Evolutionary conservation across 1,284 basidiomycete species (phyloP), one percentile per base, ranked within the genome.

Genomic region (Cystobasidium pallidum): DNA sequence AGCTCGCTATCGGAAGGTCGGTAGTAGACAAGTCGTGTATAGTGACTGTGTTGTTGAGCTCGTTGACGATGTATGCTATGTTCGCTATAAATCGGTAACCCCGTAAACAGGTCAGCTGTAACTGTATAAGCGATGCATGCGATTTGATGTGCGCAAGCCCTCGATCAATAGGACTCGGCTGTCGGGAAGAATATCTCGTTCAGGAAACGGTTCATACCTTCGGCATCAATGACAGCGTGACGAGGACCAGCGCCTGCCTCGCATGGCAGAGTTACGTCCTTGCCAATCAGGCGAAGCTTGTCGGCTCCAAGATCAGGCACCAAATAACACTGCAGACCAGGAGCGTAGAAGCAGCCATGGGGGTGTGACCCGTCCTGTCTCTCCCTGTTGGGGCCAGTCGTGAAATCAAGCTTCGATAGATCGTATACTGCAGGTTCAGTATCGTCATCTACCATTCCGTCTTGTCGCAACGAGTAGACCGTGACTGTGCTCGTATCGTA

Each of bases 291-390:
- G 17, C 57, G 39, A 6, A 73, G 26, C 45, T 54, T 66, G 28
- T 73, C 71, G 13, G 28, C 28, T 28, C 71, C 71, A 3, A 73
- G 55, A 30, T 73, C 71, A 13, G 71, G 63, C 17, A 67, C 57
- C 10, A 73, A 7, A 24, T 49, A 73, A 41, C 43, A 54, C 7
- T 54, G 32, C 26, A 36, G 13, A 21, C 28, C 28, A 28, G 39
- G 26, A 7, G 17, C 34, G 21, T 36, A 64, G 47, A 54, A 62
- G 34, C 55, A 66, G 24, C 61, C 61, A 54, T 73, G 71, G 19
- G 71, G 64, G 47, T 73, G 71, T 21, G 71, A 15, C 26, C 55
- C 71, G 49, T 73, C 64, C 43, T 73, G 71, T 24, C 71, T n/a
- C 32, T 58, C 71, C 41, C 24, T 19, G 43, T 71, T 54, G 6